These are phyloP conservation scores for Kodamaea kakaduensis DNA, from an alignment of 805 yeast genomes.

Conservation along the genomic window DNA sequence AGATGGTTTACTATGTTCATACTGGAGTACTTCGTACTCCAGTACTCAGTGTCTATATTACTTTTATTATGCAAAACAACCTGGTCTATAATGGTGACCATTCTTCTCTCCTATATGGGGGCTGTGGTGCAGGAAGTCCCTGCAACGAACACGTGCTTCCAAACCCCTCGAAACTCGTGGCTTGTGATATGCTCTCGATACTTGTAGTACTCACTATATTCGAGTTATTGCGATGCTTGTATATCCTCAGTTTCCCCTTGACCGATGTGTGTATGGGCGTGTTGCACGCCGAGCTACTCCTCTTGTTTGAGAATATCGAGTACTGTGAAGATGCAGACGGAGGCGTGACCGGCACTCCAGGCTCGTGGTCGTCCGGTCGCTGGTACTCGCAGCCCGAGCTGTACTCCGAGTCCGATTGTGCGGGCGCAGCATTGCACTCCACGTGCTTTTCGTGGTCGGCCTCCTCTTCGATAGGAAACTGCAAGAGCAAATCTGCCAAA, in stretches of 20 bases:
- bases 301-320: slow-evolving; percentile 32
- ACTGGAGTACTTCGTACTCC: too few relatives aligned
- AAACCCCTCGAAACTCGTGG: too few relatives aligned
- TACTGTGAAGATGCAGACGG: slow-evolving; percentile 41
- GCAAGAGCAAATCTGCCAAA: slow-evolving; percentile 25
- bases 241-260: slow-evolving; percentile 12
- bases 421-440: slow-evolving; percentile 2
- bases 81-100: too few relatives aligned
- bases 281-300: slow-evolving; percentile 17
- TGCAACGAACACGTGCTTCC: too few relatives aligned
- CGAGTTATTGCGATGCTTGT: slow-evolving; percentile 7
- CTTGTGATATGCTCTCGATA: too few relatives aligned
- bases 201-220: slow-evolving; percentile 2
- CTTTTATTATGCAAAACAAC: too few relatives aligned
- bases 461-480: slow-evolving; percentile 18
- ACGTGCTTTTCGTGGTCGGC: slow-evolving; percentile 3
- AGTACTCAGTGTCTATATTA: too few relatives aligned
- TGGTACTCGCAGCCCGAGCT: slow-evolving; percentile 7
- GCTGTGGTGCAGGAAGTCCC: slow-evolving; percentile 9
- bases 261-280: slow-evolving; percentile 21
- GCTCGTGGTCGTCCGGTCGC: slow-evolving; percentile 4
- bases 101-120: too few relatives aligned
- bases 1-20: too few relatives aligned
- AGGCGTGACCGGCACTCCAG: slow-evolving; percentile 31
- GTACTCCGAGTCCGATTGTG: slow-evolving; percentile 4